Percentiles rank a stretch among this genome's conserved stretches.
Evolutionary conservation across 345 rosid species (phyloP).

Genomic region (Eucalyptus pauciflora): DNA sequence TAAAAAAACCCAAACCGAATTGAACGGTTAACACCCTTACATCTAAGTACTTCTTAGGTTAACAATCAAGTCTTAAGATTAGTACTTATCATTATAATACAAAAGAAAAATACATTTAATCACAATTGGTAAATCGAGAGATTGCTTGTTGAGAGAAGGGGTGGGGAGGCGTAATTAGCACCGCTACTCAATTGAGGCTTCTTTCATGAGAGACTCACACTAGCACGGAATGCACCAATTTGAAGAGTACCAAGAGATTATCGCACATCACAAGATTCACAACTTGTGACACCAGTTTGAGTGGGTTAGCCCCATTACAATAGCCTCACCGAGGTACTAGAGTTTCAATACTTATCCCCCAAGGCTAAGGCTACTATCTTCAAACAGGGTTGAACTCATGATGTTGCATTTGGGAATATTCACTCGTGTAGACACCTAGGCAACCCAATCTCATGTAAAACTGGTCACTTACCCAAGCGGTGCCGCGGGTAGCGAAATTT

Average conservation of each 20-base stretch:
- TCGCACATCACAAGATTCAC: background rate
- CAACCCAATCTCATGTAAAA: background rate
- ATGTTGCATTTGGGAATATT: background rate
- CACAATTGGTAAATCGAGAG: rapidly evolving
- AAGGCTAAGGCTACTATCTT: background rate
- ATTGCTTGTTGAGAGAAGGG: background rate
- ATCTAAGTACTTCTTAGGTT: background rate
- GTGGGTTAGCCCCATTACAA: background rate
- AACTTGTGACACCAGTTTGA: background rate
- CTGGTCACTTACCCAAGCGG: background rate
- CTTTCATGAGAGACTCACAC: background rate
- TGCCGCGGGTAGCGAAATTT: background rate
- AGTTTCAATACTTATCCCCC: background rate
- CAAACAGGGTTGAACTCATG: background rate
- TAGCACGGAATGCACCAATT: background rate
- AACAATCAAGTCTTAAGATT: background rate
- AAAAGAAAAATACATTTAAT: background rate
- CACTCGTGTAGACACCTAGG: background rate
- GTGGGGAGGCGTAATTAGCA: background rate
- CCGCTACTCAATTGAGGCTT: background rate
- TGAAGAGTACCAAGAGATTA: background rate
- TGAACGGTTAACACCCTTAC: background rate
- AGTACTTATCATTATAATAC: background rate
- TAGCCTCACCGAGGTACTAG: background rate
- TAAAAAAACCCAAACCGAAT: rapidly evolving